These are phyloP conservation scores for Remersonia thermophila DNA, from an alignment of 2,329 filamentous ascomycete genomes.

Conservation along the genomic window DNA sequence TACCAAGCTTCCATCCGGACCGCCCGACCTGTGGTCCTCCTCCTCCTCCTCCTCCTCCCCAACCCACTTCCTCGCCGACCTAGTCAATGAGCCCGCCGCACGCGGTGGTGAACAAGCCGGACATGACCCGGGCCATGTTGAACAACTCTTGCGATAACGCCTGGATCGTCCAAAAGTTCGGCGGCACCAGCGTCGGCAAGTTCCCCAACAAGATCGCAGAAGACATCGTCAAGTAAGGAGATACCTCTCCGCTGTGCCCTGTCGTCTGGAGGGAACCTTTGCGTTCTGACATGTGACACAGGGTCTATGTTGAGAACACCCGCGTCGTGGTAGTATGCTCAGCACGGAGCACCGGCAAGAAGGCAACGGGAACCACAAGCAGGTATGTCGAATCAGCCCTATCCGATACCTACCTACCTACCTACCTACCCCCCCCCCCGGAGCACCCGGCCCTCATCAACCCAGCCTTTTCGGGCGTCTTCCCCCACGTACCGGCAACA, in stretches of 20 bases:
- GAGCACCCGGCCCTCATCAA: too few species aligned
- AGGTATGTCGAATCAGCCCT: conserved; percentile 49
- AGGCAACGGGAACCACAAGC: conserved; percentile 89
- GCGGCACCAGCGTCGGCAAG: conserved; percentile 90
- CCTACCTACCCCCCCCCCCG: neutral
- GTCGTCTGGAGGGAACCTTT: too few species aligned
- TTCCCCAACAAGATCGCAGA: conserved; percentile 66
- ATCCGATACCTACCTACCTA: neutral
- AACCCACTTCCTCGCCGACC: neutral
- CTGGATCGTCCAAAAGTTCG: conserved; percentile 92
- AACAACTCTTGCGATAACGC: conserved; percentile 28
- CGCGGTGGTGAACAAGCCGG: conserved; percentile 5
- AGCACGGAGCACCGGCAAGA: conserved; percentile 85
- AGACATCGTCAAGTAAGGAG: conserved; percentile 51
- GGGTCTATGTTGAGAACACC: conserved; percentile 50
- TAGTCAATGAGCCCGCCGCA: conserved; percentile 11
- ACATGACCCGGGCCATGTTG: conserved; percentile 17
- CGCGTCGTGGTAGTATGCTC: conserved; percentile 91
- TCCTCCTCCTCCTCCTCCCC: neutral
- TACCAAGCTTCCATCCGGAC: neutral
- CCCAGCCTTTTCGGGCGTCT: neutral
- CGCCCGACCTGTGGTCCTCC: neutral
- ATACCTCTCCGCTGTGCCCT: neutral
- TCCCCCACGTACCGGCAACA: conserved; percentile 6
- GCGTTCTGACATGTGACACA: conserved; percentile 20